Base-by-base conservation (phyloP, 1,284 basidiomycete genomes). In the Cutaneotrichosporon daszewskae region DNA sequence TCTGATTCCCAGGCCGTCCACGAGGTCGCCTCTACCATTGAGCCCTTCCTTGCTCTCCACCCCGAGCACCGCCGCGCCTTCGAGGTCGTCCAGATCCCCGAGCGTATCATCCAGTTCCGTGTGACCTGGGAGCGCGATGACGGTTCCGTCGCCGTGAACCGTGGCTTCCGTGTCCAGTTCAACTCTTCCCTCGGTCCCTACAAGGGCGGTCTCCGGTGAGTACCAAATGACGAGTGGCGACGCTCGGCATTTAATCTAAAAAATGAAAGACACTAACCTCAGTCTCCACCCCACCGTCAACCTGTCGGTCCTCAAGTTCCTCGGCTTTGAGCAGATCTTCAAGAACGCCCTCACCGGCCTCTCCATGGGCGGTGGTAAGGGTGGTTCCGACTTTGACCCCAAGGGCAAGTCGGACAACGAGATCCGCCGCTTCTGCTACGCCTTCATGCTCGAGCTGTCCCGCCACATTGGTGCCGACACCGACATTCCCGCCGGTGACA, bases 231-330 rank as follows among this genome's bases (percentile, higher is more conserved):
- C n/a, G n/a, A n/a, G n/a, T n/a, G n/a, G n/a, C n/a, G n/a, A n/a
- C n/a, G n/a, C n/a, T n/a, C n/a, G n/a, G n/a, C n/a, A n/a, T n/a
- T n/a, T n/a, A n/a, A n/a, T n/a, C n/a, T n/a, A n/a, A n/a, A n/a
- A n/a, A n/a, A n/a, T n/a, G n/a, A n/a, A n/a, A n/a, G n/a, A n/a
- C 81, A n/a, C n/a, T n/a, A n/a, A n/a, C n/a, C n/a, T n/a, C n/a
- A n/a, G 85, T n/a, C 77, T 87, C 47, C 84, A 86, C 76, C 83
- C 83, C 51, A 79, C 81, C 44, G 85, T 87, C 72, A 87, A 86
- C 75, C 78, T 87, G 32, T 84, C 82, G 55, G 85, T 87, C 71
- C 78, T 87, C 71, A 87, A 87, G 71, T 87, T 87, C 81, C 78
- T 87, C 55, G 85, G 84, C 43, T 85, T 86, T 67, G 85, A 87